Conservation (phyloP, 805 yeast species). For the Teunomyces funiuensis region DNA sequence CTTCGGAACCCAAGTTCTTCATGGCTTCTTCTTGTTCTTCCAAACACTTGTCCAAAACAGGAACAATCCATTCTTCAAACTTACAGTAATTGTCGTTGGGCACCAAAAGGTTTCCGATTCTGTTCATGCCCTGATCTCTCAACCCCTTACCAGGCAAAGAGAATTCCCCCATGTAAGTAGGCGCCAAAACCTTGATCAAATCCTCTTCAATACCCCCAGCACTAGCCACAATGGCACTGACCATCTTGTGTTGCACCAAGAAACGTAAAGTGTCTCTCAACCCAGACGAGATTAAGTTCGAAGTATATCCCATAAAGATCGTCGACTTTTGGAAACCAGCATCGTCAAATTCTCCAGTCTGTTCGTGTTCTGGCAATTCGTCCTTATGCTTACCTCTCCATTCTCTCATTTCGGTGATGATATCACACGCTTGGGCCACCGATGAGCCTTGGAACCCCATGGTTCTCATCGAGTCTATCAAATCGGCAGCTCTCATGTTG, state of each 20-base stretch:
- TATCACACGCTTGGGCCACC: slow-evolving; percentile 84
- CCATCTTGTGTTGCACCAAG: slow-evolving; percentile 91
- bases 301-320: slow-evolving; percentile 93
- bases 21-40: slow-evolving; percentile 82
- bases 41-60: slow-evolving; percentile 80
- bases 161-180: slow-evolving; percentile 93
- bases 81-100: slow-evolving; percentile 98
- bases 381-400: slow-evolving; percentile 87
- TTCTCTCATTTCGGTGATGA: slow-evolving; percentile 84
- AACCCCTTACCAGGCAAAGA: slow-evolving; percentile 74
- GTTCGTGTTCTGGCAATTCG: slow-evolving; percentile 63
- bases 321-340: slow-evolving; percentile 82
- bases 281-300: slow-evolving; percentile 93
- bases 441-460: slow-evolving; percentile 98
- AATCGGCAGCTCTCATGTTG: slow-evolving; percentile 75
- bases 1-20: slow-evolving; percentile 46
- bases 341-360: slow-evolving; percentile 74
- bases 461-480: slow-evolving; percentile 78
- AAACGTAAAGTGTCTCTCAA: slow-evolving; percentile 85
- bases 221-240: slow-evolving; percentile 91
- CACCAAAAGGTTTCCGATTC: slow-evolving; percentile 94
- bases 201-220: slow-evolving; percentile 99
- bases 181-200: slow-evolving; percentile 92
- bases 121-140: slow-evolving; percentile 94
- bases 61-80: slow-evolving; percentile 98